Conservation (phyloP, 345 rosid genomes). For the Salix exigua region DNA sequence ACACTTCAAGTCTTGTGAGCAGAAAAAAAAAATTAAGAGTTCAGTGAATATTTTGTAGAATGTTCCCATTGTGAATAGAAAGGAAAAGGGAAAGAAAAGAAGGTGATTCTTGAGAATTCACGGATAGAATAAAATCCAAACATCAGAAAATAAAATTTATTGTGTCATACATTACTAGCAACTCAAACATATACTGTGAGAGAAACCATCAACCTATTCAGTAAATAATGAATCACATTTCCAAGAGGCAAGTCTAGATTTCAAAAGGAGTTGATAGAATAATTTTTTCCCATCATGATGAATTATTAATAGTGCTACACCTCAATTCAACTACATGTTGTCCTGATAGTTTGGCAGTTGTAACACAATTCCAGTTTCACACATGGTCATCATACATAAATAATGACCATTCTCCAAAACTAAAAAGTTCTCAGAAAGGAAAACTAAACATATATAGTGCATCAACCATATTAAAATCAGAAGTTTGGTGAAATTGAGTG, state of each 20-base stretch:
- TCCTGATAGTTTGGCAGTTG: not conserved
- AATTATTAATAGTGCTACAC: not conserved
- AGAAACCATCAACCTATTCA: not conserved
- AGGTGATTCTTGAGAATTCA: not conserved
- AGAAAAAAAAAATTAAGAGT: not conserved
- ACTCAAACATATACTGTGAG: not conserved
- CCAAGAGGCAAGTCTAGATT: not conserved
- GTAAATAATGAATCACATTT: not conserved
- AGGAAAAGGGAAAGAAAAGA: not conserved
- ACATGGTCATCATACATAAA: not conserved
- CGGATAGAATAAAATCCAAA: not conserved
- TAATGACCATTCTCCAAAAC: not conserved
- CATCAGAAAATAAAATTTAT: not conserved
- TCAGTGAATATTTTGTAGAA: not conserved
- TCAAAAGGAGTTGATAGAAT: not conserved
- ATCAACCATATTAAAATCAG: not conserved
- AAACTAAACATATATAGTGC: not conserved
- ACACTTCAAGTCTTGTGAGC: constrained; percentile 9
- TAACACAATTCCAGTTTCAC: not conserved
- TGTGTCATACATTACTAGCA: not conserved
- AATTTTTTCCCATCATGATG: not conserved
- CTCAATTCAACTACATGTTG: not conserved
- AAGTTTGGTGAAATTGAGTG: not conserved
- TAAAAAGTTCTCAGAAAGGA: not conserved
- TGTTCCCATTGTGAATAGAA: not conserved